phyloP scores from a whole-genome alignment of 768 basidiomycete species.

The Panellus pusillus region DNA sequence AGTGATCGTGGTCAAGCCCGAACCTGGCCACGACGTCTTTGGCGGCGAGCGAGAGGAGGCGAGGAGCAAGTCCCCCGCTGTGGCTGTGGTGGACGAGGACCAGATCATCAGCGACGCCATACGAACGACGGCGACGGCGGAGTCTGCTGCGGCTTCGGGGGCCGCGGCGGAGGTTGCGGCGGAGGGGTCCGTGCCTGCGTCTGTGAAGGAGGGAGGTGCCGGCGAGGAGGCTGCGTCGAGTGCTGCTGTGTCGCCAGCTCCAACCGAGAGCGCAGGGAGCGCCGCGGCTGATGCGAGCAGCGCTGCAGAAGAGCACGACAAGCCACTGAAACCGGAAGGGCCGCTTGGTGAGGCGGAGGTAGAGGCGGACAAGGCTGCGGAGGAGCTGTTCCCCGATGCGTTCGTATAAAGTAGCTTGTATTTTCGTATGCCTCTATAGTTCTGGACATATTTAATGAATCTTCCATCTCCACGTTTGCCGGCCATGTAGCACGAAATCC shows the following conservation, averaged over 20 bases:
- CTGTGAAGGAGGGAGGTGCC: neutral
- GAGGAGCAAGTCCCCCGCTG: conserved; percentile 16
- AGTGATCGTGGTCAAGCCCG: conserved; percentile 48
- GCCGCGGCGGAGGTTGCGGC: neutral
- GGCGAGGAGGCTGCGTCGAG: neutral
- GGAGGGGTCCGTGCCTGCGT: neutral
- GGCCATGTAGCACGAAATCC: too few species aligned
- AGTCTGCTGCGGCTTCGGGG: neutral
- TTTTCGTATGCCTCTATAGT: conserved; percentile 11
- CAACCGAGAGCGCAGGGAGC: conserved; percentile 11
- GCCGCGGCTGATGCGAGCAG: neutral
- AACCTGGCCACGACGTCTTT: conserved; percentile 78
- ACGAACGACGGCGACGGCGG: neutral
- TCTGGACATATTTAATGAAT: conserved; percentile 6
- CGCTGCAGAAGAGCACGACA: conserved; percentile 14
- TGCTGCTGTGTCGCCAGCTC: conserved; percentile 14
- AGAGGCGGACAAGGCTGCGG: conserved; percentile 31
- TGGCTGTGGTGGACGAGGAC: conserved; percentile 31
- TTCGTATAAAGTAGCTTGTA: conserved; percentile 23
- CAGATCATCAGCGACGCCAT: conserved; percentile 31
- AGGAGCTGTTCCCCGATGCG: conserved; percentile 54
- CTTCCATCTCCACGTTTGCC: too few species aligned
- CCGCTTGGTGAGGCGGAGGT: conserved; percentile 39
- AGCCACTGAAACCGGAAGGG: conserved; percentile 33
- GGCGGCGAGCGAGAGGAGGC: conserved; percentile 43